These are phyloP conservation scores for Linnemannia schmuckeri DNA, from an alignment of 192 early-diverging fungal genomes.

Conservation along the genomic window DNA sequence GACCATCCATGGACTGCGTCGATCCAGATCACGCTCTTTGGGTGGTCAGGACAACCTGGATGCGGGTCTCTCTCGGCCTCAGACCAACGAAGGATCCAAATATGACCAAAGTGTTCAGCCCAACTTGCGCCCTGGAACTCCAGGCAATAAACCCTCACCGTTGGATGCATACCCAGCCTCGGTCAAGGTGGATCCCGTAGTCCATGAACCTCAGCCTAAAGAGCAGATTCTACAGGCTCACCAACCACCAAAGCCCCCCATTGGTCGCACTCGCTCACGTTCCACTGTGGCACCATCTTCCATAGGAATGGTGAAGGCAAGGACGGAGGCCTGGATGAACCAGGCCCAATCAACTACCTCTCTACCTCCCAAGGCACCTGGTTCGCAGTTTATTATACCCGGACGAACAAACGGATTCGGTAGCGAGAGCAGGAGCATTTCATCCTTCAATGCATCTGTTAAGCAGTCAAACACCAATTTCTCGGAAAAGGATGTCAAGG, in stretches of 20 bases:
- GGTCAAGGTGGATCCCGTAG: slow-evolving; percentile 10
- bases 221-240: background rate
- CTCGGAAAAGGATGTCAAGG: slow-evolving; percentile 15
- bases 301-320: slow-evolving; percentile 28
- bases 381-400: slow-evolving; percentile 5
- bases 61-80: background rate
- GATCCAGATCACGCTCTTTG: slow-evolving; percentile 18
- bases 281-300: slow-evolving; percentile 28
- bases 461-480: background rate
- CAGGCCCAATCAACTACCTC: slow-evolving; percentile 18
- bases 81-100: background rate
- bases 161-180: slow-evolving; percentile 13
- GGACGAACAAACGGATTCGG: background rate
- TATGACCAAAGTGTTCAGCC: background rate
- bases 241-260: background rate
- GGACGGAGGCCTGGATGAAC: slow-evolving; percentile 45
- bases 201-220: background rate
- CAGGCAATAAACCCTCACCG: background rate
- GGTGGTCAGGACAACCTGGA: background rate
- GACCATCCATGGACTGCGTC: slow-evolving; percentile 14
- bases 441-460: slow-evolving; percentile 1
- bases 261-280: slow-evolving; percentile 26
- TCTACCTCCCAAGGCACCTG: background rate
- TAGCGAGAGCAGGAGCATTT: background rate
- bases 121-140: slow-evolving; percentile 3